These are phyloP conservation scores for Colletotrichum cuscutae DNA, from an alignment of 2,329 filamentous ascomycete genomes.

Conservation along the genomic window DNA sequence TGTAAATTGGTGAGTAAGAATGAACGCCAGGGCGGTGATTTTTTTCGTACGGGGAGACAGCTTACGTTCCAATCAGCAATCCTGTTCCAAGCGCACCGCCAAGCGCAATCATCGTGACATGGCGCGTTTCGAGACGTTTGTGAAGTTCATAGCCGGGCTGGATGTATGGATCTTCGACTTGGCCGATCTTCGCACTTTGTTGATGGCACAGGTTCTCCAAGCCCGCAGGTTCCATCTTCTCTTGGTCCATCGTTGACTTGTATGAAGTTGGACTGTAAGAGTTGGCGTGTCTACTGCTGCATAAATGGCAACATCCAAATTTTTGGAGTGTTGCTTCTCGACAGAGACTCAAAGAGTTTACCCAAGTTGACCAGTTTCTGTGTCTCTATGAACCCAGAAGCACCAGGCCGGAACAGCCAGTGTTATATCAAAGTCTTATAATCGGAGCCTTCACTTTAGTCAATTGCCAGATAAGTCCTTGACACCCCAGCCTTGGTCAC, in stretches of 20 bases:
- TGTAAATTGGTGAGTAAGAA: not conserved
- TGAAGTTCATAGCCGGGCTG: slow-evolving; percentile 20
- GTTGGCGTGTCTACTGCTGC: too few relatives aligned
- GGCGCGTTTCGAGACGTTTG: slow-evolving; percentile 41
- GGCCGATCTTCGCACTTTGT: slow-evolving; percentile 17
- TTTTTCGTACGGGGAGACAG: not conserved
- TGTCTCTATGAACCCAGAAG: not conserved
- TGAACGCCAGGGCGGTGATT: not conserved
- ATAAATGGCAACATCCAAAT: not conserved
- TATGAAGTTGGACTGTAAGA: not conserved
- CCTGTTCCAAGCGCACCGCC: slow-evolving; percentile 50
- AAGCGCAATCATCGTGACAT: slow-evolving; percentile 50
- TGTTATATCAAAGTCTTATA: not conserved
- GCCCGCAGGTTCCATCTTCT: slow-evolving; percentile 3
- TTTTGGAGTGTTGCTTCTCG: not conserved
- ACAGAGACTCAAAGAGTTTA: not conserved
- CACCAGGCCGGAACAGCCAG: not conserved
- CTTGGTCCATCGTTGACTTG: slow-evolving; percentile 1
- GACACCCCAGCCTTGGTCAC: slow-evolving; percentile 2
- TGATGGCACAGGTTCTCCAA: not conserved
- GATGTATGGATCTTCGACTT: slow-evolving; percentile 4
- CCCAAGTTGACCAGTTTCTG: not conserved
- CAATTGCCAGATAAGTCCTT: not conserved
- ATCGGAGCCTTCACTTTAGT: not conserved
- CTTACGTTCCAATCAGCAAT: slow-evolving; percentile 59